phyloP scores from a whole-genome alignment of 1,284 basidiomycete species.

The Cutaneotrichosporon arboriforme region DNA sequence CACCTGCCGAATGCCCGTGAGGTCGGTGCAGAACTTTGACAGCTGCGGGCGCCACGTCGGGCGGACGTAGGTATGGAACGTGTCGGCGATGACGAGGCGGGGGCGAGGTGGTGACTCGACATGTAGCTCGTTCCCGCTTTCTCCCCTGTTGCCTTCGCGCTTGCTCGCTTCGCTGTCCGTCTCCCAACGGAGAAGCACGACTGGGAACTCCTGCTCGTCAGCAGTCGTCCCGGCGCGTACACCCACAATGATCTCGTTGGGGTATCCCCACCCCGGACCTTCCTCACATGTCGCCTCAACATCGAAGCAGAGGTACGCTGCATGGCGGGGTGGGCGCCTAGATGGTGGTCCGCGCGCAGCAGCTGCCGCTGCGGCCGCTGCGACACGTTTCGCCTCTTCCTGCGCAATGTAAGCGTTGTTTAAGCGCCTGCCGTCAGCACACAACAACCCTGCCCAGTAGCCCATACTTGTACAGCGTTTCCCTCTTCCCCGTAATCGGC shows the following conservation, averaged over 20 bases:
- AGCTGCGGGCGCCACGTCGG: conserved; percentile 80
- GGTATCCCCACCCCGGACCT: conserved; percentile 59
- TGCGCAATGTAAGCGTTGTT: background rate
- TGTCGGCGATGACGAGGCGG: conserved; percentile 44
- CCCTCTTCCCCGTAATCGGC: conserved; percentile 43
- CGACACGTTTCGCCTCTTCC: conserved; percentile 4
- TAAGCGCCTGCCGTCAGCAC: conserved; percentile 17
- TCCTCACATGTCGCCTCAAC: conserved; percentile 86
- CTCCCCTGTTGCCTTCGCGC: background rate
- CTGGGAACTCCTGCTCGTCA: conserved; percentile 45
- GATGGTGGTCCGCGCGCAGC: background rate
- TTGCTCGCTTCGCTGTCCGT: conserved; percentile 52
- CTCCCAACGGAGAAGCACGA: conserved; percentile 78
- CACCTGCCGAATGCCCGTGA: conserved; percentile 92
- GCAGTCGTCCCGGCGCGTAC: background rate
- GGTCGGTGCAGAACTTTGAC: conserved; percentile 71
- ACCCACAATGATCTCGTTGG: conserved; percentile 86
- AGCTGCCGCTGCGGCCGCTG: background rate
- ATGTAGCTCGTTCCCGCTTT: background rate
- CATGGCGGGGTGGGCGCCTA: conserved; percentile 46
- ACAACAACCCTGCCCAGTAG: background rate
- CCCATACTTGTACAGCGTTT: conserved; percentile 40
- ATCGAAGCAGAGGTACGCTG: conserved; percentile 50
- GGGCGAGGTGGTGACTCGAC: background rate
- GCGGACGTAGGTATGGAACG: conserved; percentile 81